phyloP scores from a whole-genome alignment of 2,329 filamentous ascomycete species.

The Epichloe bromicola region DNA sequence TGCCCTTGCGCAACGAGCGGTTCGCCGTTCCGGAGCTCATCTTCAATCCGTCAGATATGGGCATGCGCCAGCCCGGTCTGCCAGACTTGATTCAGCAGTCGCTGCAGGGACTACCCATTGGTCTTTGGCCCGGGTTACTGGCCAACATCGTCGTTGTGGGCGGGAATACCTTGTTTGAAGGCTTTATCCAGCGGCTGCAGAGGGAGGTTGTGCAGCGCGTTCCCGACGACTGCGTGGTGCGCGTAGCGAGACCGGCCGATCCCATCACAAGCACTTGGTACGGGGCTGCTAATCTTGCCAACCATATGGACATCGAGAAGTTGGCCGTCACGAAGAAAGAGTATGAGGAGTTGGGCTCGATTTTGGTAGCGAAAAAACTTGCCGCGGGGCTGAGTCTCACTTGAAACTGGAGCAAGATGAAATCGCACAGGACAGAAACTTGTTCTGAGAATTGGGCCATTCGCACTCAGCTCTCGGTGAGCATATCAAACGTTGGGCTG shows the following conservation, averaged over 20 bases:
- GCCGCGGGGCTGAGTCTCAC: conserved; percentile 14
- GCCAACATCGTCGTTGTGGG: conserved; percentile 84
- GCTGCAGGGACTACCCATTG: conserved; percentile 61
- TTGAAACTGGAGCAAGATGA: background rate
- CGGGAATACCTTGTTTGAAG: conserved; percentile 67
- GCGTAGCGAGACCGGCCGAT: conserved; percentile 56
- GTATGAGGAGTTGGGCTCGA: conserved; percentile 74
- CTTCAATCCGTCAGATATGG: conserved; percentile 76
- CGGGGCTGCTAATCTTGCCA: conserved; percentile 68
- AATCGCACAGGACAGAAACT: background rate
- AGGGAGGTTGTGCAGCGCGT: conserved; percentile 58
- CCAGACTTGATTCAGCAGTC: conserved; percentile 73
- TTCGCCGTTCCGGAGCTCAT: conserved; percentile 83
- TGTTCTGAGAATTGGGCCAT: background rate
- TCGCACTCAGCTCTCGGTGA: no score
- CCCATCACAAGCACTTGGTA: conserved; percentile 74
- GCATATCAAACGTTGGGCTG: no score
- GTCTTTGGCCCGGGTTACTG: conserved; percentile 69
- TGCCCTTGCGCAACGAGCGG: conserved; percentile 83
- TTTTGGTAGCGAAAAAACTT: conserved; percentile 65
- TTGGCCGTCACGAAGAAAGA: conserved; percentile 74
- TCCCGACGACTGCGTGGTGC: conserved; percentile 64
- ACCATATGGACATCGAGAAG: conserved; percentile 51
- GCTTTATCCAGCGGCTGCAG: conserved; percentile 70
- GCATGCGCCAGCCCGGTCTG: conserved; percentile 70